Conservation (phyloP, 2,329 filamentous ascomycete genomes). For the Diplodia corticola region DNA sequence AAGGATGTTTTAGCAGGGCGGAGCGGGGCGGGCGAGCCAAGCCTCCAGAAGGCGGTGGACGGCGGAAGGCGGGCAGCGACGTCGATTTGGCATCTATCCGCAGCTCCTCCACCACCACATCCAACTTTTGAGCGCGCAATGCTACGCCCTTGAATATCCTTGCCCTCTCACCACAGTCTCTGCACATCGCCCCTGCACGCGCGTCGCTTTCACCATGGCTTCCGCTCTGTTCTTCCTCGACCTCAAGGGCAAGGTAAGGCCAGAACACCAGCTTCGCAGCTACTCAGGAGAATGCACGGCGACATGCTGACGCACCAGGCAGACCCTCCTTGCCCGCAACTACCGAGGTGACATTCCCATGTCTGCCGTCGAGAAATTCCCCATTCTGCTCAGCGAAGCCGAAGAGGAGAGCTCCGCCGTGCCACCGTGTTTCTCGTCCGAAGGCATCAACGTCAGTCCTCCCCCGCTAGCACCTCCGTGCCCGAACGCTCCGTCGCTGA, state of each 20-base stretch:
- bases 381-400: conserved; percentile 90
- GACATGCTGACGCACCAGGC: conserved; percentile 31
- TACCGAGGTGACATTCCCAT: conserved; percentile 98
- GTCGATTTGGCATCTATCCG: conserved; percentile 21
- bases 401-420: conserved; percentile 99
- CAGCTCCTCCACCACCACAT: conserved; percentile 7
- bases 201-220: conserved; percentile 66
- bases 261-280: conserved; percentile 23
- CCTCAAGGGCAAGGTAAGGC: conserved; percentile 93
- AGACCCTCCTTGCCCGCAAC: conserved; percentile 98
- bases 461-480: conserved; percentile 6
- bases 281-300: conserved; percentile 25
- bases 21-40: not conserved
- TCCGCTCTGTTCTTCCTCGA: conserved; percentile 98
- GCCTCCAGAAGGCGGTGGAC: conserved; percentile 6
- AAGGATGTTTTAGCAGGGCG: not conserved
- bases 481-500: not conserved
- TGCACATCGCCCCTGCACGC: not conserved
- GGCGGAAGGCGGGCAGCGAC: conserved; percentile 6
- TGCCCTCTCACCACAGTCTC: not conserved
- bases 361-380: conserved; percentile 98
- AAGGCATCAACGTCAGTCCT: conserved; percentile 87
- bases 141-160: conserved; percentile 3
- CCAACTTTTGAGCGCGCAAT: conserved; percentile 14
- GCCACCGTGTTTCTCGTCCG: conserved; percentile 95